Base-by-base conservation (phyloP, 306 rosid genomes). In the cucumber (Cucumis sativus) region DNA sequence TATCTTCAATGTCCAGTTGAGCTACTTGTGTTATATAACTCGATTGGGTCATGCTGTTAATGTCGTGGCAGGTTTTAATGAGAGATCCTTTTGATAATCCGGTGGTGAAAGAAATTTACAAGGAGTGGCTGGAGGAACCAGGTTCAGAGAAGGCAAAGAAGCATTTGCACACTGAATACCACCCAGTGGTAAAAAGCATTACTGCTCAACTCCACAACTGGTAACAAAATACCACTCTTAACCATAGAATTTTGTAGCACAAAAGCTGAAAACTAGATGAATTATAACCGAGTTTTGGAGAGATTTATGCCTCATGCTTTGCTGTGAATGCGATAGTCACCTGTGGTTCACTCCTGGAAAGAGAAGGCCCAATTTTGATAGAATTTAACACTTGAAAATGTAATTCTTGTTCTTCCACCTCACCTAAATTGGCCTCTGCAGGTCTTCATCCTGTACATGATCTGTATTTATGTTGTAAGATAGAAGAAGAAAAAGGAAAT, bases 131-230 rank as follows among this genome's bases (percentile, higher is more conserved):
- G 77, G 92, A 63, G 83, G 87, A 89, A 75, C 92, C 97, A 59
- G 96, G 97, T 52, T 95, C 97, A n/a, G 92, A 90, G 82, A 89
- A 92, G 83, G 97, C 99, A 14, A 87, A 81, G 89, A 90, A 84
- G 79, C 79, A 86, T 82, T 72, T 89, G 86, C 96, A 86, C 83
- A 95, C 97, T 56, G 91, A 87, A 76, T 95, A 95, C 79, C 97
- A 89, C 77, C 91, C 88, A 47, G 76, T 95, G 71, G 89, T 88
- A 69, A 95, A 95, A 90, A 92, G 96, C 88, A 83, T 92, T 66
- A 88, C 97, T 79, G 85, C 99, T 63, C 97, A 92, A 86, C 87
- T 95, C 85, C 88, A 89, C 73, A 86, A 89, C 85, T 95, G 99
- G 99, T 95, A 81, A 41, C 14, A 5, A 76, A 60, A 13, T 41